Base-by-base conservation (phyloP, 805 yeast species). In the Candida silvatica region DNA sequence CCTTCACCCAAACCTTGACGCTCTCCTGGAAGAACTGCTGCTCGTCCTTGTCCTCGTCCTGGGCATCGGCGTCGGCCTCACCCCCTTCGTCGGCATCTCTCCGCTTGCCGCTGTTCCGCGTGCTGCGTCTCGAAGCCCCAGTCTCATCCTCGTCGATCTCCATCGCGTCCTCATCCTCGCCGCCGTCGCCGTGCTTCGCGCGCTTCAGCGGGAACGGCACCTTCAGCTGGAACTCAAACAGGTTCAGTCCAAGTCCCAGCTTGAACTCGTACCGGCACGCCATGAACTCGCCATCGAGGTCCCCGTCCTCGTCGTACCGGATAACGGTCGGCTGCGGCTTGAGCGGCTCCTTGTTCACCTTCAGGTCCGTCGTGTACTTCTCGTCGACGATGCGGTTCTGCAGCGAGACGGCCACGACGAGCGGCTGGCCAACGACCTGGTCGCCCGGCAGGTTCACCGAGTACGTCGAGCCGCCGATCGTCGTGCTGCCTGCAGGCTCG, bases 361-460 rank as follows among this genome's bases (percentile, higher is more conserved):
- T 52, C 29, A 71, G 44, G 19, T 49, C 56, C 4, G 65, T 54
- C 31, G 48, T 42, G 44, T 66, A 66, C 36, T 66, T 48, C 49
- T 62, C 41, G 51, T 55, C 38, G 54, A 54, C 38, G 64, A 59
- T 20, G 26, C 56, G 47, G 33, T 63, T 66, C 42, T 67, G 62
- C 34, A 77, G 54, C 19, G 62, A 54, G 4, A 69, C 67, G 17
- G 61, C 47, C 4, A 74, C 50, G 4, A 67, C 58, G 31, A 74
- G 51, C 1, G 75, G 64, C 23, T 67, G 65, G 27, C 58, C 57
- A 17, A 46, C 34, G 8, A 51, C 46, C 16, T 71, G 68, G 29
- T 59, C 57, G 9, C 63, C 52, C 9, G 80, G 77, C 35, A 77
- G 52, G 12, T 62, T 60, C 17, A 74, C 41, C 5, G 75, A 45